Base-by-base conservation (phyloP, 495 filamentous ascomycete species). In the Talaromyces liani region DNA sequence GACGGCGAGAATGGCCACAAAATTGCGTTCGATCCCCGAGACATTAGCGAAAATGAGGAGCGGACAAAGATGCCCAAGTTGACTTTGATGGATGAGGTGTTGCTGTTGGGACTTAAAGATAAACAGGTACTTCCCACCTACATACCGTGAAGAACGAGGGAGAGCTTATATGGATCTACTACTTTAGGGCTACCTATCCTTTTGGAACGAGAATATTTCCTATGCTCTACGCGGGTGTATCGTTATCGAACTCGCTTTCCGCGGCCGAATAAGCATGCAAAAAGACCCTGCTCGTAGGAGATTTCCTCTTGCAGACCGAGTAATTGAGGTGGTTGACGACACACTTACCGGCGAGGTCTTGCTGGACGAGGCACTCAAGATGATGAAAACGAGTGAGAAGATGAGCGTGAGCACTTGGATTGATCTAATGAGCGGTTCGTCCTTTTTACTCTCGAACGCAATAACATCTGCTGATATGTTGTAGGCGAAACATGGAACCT, bases 191-290 rank as follows among this genome's bases (percentile, higher is more conserved):
- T 97, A 98, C 75, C 87, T 98, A 64, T 98, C 95, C 7, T 98
- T 98, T 78, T 98, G 94, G 94, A 98, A 98, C 73, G 94, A 98
- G 76, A 98, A 98, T 76, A 98, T 98, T 64, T 97, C 92, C 31
- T 98, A 98, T 75, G 94, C 94, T 63, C 80, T 98, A 65, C 88
- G 94, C 71, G 94, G 94, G 67, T 98, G 94, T 75, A 98, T 98
- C 71, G 95, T 98, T 65, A 91, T 97, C 70, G 94, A 98, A 72
- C 80, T 98, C 64, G 94, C 94, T 62, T 94, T 98, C 77, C 84
- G 95, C 62, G 95, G 95, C 68, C 91, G 94, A 63, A 89, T 98
- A 71, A 94, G 90, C 82, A 98, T 98, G 94, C 91, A 97, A 77
- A 97, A 94, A 75, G 95, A 97, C 78, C 89, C 92, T 14, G 92